phyloP scores from a whole-genome alignment of 192 early-diverging fungal species.

The Ramicandelaber brevisporus region DNA sequence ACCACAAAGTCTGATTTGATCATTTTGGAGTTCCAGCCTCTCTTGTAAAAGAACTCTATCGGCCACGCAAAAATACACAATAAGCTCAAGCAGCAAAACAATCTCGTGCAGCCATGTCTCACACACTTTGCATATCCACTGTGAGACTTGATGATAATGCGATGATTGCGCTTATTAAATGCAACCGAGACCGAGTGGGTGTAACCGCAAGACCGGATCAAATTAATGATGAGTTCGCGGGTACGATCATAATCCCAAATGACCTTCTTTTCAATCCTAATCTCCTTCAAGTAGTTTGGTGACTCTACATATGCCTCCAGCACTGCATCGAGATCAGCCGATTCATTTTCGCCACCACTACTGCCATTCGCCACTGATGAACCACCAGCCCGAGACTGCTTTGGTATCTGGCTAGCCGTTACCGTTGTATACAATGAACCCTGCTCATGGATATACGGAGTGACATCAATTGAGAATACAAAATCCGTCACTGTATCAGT shows the following conservation, averaged over 20 bases:
- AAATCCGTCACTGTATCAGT: constrained; percentile 14
- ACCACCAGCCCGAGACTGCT: too few species aligned
- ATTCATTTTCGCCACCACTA: constrained; percentile 7
- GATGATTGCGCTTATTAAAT: constrained; percentile 14
- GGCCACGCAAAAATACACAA: constrained; percentile 16
- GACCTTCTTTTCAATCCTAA: constrained; percentile 11
- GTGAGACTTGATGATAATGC: constrained; percentile 8
- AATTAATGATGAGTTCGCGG: constrained; percentile 5
- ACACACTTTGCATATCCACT: constrained; percentile 4
- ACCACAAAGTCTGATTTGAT: constrained; percentile 20
- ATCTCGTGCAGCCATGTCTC: constrained; percentile 11
- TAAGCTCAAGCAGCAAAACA: constrained; percentile 13
- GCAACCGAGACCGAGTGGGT: constrained; percentile 10
- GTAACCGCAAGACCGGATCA: constrained; percentile 9
- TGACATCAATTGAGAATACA: constrained; percentile 11
- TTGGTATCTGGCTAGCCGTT: too few species aligned
- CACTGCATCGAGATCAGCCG: constrained; percentile 7
- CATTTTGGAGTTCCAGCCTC: constrained; percentile 11
- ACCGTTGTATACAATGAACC: constrained; percentile 13
- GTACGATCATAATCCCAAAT: constrained; percentile 17
- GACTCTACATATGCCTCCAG: constrained; percentile 10
- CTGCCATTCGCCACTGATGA: constrained; percentile 4
- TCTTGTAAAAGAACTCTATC: constrained; percentile 5
- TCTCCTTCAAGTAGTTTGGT: constrained; percentile 11
- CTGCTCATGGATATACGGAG: constrained; percentile 11